Conservation (phyloP, 331 rosid species). For the Prunus yedoensis region DNA sequence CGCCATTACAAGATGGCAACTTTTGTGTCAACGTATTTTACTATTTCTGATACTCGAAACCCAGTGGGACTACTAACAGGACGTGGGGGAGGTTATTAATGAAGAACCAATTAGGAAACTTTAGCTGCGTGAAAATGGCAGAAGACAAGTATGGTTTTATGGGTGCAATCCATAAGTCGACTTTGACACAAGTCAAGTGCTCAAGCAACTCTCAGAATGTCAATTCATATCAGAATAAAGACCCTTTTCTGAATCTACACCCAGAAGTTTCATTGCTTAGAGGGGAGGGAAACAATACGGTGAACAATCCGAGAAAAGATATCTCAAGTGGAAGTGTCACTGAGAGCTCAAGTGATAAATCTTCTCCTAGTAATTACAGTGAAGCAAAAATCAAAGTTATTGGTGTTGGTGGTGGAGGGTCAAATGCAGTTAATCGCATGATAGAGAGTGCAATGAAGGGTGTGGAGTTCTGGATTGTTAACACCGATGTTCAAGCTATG, state of each 20-base stretch:
- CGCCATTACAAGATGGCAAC: constrained; percentile 56
- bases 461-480: constrained; percentile 95
- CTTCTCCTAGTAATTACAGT: constrained; percentile 50
- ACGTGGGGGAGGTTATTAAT: constrained; percentile 45
- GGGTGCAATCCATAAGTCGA: constrained; percentile 44
- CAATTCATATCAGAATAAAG: constrained; percentile 55
- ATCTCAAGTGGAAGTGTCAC: constrained; percentile 44
- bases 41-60: constrained; percentile 57
- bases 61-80: constrained; percentile 52
- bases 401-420: constrained; percentile 99
- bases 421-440: constrained; percentile 98
- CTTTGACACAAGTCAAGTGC: constrained; percentile 50
- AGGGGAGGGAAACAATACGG: constrained; percentile 61
- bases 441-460: constrained; percentile 97
- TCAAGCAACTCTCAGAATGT: constrained; percentile 55
- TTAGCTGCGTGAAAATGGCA: constrained; percentile 35
- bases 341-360: constrained; percentile 49
- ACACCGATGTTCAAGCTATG: constrained; percentile 98
- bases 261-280: constrained; percentile 96
- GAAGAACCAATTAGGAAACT: constrained; percentile 45
- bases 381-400: constrained; percentile 90
- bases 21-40: constrained; percentile 45
- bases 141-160: constrained; percentile 46
- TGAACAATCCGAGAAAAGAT: constrained; percentile 62
- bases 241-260: constrained; percentile 87